Base-by-base conservation (phyloP, 2,329 filamentous ascomycete genomes). In the Cladosporium sphaerospermum region DNA sequence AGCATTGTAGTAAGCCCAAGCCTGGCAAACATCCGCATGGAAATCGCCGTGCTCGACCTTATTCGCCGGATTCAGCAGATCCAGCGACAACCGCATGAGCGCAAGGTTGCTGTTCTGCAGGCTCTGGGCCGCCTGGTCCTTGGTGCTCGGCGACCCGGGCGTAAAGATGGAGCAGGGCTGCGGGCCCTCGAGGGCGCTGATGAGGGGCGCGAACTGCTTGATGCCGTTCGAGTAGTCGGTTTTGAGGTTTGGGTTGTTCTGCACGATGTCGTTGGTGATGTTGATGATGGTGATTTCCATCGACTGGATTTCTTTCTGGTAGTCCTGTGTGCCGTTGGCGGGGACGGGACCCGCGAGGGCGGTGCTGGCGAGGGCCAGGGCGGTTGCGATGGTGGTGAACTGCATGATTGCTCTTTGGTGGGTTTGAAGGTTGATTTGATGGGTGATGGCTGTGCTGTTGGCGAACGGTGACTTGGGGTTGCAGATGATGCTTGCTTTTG, bases 141-240 rank as follows among this genome's bases (percentile, higher is more conserved):
- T 49, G 3, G 36, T 41, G 3, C 13, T 11, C 36, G 46, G 46
- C 13, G n/a, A 14, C n/a, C 46, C 46, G 11, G 46, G 46, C 23
- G 46, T 49, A 36, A 49, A 49, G 6, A 40, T 39, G n/a, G 46
- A 49, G 46, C 46, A 49, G 9, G 46, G 46, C 36, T 49, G 46
- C n/a, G 46, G 46, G 36, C 46, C 46, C n/a, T 49, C 13, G 6
- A 49, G 28, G 23, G 36, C 46, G 16, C 13, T 41, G 36, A 49
- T 32, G 13, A 49, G 14, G 6, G 46, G 23, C 13, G 14, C 37
- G 37, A 49, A 49, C 19, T 49, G 46, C 28, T 42, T 49, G 23
- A 40, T 41, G 36, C 46, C 46, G 19, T 19, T n/a, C 19, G 28
- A 13, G 37, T 49, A 49, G 28, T 49, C 46, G 1, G 11, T 23